A percentile compares a stretch with the other conserved stretches of the same genome.
These are phyloP conservation scores for Rosa multiflora DNA, from an alignment of 306 rosid genomes.

Conservation along the genomic window DNA sequence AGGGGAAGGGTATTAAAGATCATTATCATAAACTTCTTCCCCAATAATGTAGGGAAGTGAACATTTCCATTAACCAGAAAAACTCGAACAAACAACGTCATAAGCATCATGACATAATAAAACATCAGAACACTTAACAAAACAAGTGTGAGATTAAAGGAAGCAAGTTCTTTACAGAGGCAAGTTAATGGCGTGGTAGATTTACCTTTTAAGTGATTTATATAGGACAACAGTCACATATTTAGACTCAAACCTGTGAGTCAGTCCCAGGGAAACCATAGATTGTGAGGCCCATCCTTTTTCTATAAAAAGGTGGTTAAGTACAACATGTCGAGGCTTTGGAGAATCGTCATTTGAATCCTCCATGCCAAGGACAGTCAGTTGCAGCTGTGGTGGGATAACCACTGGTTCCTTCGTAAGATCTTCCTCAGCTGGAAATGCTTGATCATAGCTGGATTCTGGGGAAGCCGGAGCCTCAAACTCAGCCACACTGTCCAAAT, in stretches of 20 bases:
- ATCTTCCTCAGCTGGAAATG: constrained; percentile 71
- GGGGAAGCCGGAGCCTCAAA: constrained; percentile 91
- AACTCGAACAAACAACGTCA: background rate
- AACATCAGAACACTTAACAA: background rate
- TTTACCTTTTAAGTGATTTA: constrained; percentile 74
- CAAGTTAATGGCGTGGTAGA: constrained; percentile 19
- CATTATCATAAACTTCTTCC: background rate
- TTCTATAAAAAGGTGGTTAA: constrained; percentile 83
- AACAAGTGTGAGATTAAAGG: constrained; percentile 5
- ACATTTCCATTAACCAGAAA: background rate
- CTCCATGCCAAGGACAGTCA: constrained; percentile 72
- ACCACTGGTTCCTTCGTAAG: constrained; percentile 80
- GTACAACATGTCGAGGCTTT: constrained; percentile 87
- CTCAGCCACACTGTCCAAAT: constrained; percentile 57
- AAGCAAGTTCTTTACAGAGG: constrained; percentile 45
- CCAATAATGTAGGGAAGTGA: background rate
- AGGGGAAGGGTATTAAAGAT: background rate
- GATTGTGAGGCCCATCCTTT: constrained; percentile 82
- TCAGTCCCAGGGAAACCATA: constrained; percentile 85
- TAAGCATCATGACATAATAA: background rate
- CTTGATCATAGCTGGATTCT: constrained; percentile 67
- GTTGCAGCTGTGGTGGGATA: constrained; percentile 79
- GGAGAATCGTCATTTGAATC: constrained; percentile 51
- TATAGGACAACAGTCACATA: constrained; percentile 92
- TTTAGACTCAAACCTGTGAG: constrained; percentile 84